These are phyloP conservation scores for Zizania latifolia DNA, from an alignment of 176 grass and related monocot genomes.

Conservation along the genomic window DNA sequence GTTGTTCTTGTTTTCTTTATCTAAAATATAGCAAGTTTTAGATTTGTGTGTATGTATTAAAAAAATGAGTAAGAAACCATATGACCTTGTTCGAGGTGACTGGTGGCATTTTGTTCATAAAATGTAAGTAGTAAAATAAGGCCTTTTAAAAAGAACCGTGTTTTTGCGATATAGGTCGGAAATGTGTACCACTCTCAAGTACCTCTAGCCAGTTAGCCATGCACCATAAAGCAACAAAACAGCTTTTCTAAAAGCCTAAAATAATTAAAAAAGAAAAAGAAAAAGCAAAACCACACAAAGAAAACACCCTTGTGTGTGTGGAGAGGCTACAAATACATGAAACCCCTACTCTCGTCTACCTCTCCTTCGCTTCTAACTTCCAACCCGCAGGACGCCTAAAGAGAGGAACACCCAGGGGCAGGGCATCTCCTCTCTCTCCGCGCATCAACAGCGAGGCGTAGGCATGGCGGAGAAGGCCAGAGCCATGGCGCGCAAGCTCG, in stretches of 20 bases:
- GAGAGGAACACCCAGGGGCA: conserved; percentile 8
- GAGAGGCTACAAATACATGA: conserved; percentile 35
- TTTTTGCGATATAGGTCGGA: no score
- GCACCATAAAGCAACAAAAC: conserved; percentile 5
- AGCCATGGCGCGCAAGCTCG: conserved; percentile 23
- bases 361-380: not conserved
- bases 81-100: no score
- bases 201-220: not conserved
- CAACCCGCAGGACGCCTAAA: not conserved
- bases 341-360: not conserved
- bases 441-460: no score
- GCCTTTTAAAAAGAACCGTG: no score
- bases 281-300: not conserved
- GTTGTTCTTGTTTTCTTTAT: no score
- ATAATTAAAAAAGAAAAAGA: not conserved
- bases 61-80: no score
- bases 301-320: not conserved
- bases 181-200: not conserved
- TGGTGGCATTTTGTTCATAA: no score
- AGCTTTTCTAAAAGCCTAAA: not conserved
- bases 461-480: conserved; percentile 31
- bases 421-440: not conserved
- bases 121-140: no score
- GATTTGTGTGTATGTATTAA: no score
- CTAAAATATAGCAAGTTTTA: no score